phyloP scores from a whole-genome alignment of 371 early-diverging fungal species.

The Lichtheimia ornata region DNA sequence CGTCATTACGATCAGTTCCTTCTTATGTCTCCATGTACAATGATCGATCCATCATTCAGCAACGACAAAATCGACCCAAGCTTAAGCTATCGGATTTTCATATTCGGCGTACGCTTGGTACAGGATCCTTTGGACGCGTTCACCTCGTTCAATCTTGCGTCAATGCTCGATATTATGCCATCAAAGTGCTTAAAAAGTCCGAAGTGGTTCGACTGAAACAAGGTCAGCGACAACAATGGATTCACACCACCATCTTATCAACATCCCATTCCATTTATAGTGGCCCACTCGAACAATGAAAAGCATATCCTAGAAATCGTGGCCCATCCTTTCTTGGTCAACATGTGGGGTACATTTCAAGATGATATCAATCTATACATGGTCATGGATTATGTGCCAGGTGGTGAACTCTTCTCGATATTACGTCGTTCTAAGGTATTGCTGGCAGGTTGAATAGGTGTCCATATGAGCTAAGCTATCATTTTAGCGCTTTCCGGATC shows the following conservation, averaged over 20 bases:
- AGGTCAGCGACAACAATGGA: slow-evolving; percentile 4
- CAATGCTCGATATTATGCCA: slow-evolving; percentile 88
- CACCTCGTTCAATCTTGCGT: slow-evolving; percentile 82
- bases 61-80: slow-evolving; percentile 49
- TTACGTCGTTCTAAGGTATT: slow-evolving; percentile 67
- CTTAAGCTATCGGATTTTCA: slow-evolving; percentile 70
- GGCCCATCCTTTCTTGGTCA: slow-evolving; percentile 93
- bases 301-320: slow-evolving; percentile 87
- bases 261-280: slow-evolving; percentile 16
- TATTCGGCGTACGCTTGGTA: slow-evolving; percentile 85
- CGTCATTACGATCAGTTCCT: not conserved
- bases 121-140: slow-evolving; percentile 99
- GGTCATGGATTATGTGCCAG: slow-evolving; percentile 97
- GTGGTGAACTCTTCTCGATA: slow-evolving; percentile 92
- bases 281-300: slow-evolving; percentile 98
- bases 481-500: slow-evolving; percentile 76
- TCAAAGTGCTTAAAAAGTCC: slow-evolving; percentile 95
- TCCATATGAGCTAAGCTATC: no score
- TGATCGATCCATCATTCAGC: slow-evolving; percentile 33
- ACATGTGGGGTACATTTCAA: slow-evolving; percentile 88
- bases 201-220: slow-evolving; percentile 96
- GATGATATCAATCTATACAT: slow-evolving; percentile 88
- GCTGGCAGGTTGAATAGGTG: not conserved
- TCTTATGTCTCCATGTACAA: slow-evolving; percentile 30
- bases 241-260: no score